phyloP scores from a whole-genome alignment of 352 stramenopile species.

The Peronosclerospora sorghi region DNA sequence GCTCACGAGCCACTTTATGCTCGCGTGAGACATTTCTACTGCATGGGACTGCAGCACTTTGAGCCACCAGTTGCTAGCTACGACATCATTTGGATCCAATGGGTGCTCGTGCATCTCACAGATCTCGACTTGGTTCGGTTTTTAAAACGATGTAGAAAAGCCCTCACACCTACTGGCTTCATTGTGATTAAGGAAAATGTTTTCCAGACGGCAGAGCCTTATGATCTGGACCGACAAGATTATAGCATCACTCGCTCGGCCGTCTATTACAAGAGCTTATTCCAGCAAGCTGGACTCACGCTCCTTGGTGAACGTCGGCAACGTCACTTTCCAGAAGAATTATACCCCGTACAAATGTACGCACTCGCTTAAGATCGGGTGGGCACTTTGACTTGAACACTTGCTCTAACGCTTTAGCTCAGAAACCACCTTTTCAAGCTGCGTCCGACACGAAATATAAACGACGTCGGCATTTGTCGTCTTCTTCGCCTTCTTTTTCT shows the following conservation, averaged over 20 bases:
- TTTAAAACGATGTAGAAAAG: constrained; percentile 78
- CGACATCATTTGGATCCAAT: constrained; percentile 96
- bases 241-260: constrained; percentile 87
- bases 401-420: constrained; percentile 10
- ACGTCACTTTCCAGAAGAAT: constrained; percentile 88
- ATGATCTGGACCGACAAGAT: constrained; percentile 90
- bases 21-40: constrained; percentile 74
- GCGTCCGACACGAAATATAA: constrained; percentile 17
- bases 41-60: constrained; percentile 89
- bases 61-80: constrained; percentile 60
- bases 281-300: constrained; percentile 83
- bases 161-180: constrained; percentile 41
- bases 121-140: constrained; percentile 92
- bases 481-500: constrained; percentile 11
- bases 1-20: constrained; percentile 17
- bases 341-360: constrained; percentile 94
- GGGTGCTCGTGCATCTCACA: constrained; percentile 91
- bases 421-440: constrained; percentile 20
- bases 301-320: constrained; percentile 80
- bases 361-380: constrained; percentile 42
- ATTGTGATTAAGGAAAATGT: constrained; percentile 89
- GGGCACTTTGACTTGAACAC: not conserved
- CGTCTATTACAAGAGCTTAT: constrained; percentile 88
- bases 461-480: constrained; percentile 11
- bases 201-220: constrained; percentile 51